Base-by-base conservation (phyloP, 1,139 yeast genomes). In the Geotrichum bryndzae region DNA sequence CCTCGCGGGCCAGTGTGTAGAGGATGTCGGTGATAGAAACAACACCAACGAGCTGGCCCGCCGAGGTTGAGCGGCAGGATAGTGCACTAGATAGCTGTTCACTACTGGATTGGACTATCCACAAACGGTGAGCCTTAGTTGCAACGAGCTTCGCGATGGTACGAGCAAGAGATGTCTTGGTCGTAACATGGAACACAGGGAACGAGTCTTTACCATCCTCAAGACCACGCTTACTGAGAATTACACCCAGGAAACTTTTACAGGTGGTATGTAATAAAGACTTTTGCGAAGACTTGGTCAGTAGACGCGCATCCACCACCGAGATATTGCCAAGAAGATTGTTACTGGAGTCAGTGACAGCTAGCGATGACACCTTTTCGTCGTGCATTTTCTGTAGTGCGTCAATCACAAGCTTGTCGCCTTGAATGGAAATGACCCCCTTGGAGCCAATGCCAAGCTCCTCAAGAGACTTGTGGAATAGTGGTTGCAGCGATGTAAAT, bases 181-280 rank as follows among this genome's bases (percentile, higher is more conserved):
- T 83, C 66, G 88, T 87, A 41, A 92, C 97, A 74, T 92, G 96
- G 82, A 94, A 94, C 57, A 94, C 92, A 18, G 99, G 99, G 80
- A 87, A 92, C 56, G 95, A 92, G 77, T 94, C 99, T 75, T 92
- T 91, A 61, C 97, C 97, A 72, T 91, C 94, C 71, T 87, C 96
- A 45, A 94, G 81, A 18, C 98, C 99, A 70, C 96, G 86, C 66
- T 87, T 87, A 68, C 89, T 87, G 66, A 94, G 81, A 66, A 92
- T 91, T 66, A 90, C 88, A 46, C 96, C 85, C 64, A 94, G 84
- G 72, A 92, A 94, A 74, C 89, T 94, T 70, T 90, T 81, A 73
- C 96, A 95, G 8, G 95, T 82, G 72, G 88, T 86, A 70, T 87
- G 87, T 63, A 94, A 80, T 66, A 90, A 77, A 65, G 88, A 90